Evolutionary conservation across 2,329 filamentous ascomycete genomes (phyloP).

Genomic region (Aspergillus fischeri): DNA sequence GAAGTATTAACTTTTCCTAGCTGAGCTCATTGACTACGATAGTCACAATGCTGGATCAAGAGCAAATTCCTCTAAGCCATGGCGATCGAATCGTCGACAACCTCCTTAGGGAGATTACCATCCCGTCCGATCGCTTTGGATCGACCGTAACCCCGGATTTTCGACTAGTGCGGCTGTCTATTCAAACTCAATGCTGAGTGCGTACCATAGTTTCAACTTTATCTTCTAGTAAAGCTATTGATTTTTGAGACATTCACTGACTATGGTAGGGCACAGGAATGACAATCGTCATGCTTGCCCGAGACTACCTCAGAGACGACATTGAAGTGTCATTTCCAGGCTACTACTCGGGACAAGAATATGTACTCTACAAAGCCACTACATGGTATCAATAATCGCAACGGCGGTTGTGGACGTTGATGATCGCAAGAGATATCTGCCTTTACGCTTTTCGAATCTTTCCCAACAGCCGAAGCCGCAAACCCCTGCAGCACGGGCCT

Average conservation of each 20-base stretch:
- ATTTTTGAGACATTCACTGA: neutral
- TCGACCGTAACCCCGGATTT: constrained; percentile 10
- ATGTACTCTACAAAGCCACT: neutral
- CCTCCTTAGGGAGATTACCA: neutral
- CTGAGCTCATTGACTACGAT: neutral
- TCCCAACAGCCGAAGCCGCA: neutral
- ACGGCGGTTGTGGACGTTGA: neutral
- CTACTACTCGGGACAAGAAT: neutral
- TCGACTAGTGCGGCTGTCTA: neutral
- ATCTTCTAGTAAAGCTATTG: neutral
- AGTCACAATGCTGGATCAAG: neutral
- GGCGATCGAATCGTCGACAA: too few relatives aligned
- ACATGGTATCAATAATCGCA: neutral
- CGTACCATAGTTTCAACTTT: neutral
- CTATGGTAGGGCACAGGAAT: neutral
- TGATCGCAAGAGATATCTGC: neutral
- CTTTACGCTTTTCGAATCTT: neutral
- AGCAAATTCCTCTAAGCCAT: too few relatives aligned
- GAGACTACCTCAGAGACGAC: neutral
- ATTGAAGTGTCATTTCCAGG: neutral
- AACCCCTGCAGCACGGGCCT: constrained; percentile 22
- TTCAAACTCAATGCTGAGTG: neutral
- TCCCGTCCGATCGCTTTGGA: constrained; percentile 1
- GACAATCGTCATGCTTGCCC: neutral
- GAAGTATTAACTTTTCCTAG: neutral